phyloP scores from a whole-genome alignment of 768 basidiomycete species.

The Roridomyces roridus region DNA sequence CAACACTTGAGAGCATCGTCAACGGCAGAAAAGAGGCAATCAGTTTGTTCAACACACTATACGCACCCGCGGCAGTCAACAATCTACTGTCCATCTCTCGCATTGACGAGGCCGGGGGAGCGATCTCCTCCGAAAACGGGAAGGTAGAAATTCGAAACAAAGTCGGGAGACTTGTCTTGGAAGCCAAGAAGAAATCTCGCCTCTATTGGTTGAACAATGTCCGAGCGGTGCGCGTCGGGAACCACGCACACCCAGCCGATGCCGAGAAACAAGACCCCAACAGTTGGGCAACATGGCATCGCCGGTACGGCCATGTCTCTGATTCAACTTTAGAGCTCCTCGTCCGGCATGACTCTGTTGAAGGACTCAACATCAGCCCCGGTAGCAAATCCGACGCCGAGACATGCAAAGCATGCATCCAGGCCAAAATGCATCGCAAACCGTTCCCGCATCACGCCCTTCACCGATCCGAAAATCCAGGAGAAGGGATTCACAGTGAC shows the following conservation, averaged over 20 bases:
- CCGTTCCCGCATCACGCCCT: constrained; percentile 3
- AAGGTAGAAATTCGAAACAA: neutral
- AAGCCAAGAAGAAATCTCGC: neutral
- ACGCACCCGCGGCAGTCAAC: neutral
- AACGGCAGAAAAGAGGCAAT: constrained; percentile 7
- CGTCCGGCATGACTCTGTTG: neutral
- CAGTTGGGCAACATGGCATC: neutral
- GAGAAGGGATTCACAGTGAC: constrained; percentile 12
- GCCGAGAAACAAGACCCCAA: neutral
- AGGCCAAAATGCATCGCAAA: constrained; percentile 7
- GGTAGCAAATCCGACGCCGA: neutral
- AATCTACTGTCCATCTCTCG: constrained; percentile 2
- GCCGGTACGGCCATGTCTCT: neutral
- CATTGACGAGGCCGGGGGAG: neutral
- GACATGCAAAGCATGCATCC: constrained; percentile 2
- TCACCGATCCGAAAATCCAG: neutral
- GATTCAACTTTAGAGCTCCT: constrained; percentile 5
- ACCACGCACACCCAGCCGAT: neutral
- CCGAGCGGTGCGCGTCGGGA: neutral
- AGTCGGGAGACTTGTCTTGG: neutral
- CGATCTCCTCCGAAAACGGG: neutral
- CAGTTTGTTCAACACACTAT: constrained; percentile 2
- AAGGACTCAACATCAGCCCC: constrained; percentile 2
- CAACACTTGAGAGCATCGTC: constrained; percentile 1
- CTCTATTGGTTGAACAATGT: neutral